Conservation (phyloP, 208 protist species). For the Acanthamoeba royreba region DNA sequence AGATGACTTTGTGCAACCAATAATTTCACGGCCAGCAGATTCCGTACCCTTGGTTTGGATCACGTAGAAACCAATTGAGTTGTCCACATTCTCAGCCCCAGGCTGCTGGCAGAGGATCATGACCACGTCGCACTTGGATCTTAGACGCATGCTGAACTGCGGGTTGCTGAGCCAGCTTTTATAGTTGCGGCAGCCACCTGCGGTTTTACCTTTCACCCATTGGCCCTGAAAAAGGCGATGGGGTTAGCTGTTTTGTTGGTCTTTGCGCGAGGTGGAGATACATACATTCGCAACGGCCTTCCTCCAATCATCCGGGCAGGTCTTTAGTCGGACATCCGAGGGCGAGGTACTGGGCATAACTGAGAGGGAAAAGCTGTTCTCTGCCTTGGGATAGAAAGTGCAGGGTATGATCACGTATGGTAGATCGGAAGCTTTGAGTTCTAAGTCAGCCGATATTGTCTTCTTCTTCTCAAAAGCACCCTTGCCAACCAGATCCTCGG, state of each 20-base stretch:
- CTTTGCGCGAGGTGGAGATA: background rate
- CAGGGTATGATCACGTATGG: conserved; percentile 26
- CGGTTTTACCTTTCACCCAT: conserved; percentile 15
- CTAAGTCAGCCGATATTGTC: background rate
- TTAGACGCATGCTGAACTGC: background rate
- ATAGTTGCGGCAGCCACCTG: conserved; percentile 9
- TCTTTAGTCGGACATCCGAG: background rate
- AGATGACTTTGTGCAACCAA: too few relatives aligned
- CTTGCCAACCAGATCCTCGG: background rate
- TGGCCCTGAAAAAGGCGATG: background rate
- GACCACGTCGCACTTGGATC: background rate
- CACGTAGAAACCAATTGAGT: conserved; percentile 17
- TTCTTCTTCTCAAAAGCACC: conserved; percentile 24
- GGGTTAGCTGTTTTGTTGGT: background rate
- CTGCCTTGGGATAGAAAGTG: background rate
- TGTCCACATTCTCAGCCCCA: background rate
- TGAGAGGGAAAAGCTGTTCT: background rate
- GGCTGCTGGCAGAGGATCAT: background rate
- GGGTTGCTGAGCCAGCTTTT: conserved; percentile 12
- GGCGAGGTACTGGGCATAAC: background rate
- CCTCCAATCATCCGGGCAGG: background rate
- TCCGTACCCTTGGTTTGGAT: background rate
- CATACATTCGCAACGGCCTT: background rate
- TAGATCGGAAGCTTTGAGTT: background rate
- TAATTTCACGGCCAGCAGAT: too few relatives aligned